Percentiles rank a stretch among this genome's conserved stretches.
phyloP scores from a whole-genome alignment of 768 basidiomycete genomes.

The Xerocomellus amylosporus region DNA sequence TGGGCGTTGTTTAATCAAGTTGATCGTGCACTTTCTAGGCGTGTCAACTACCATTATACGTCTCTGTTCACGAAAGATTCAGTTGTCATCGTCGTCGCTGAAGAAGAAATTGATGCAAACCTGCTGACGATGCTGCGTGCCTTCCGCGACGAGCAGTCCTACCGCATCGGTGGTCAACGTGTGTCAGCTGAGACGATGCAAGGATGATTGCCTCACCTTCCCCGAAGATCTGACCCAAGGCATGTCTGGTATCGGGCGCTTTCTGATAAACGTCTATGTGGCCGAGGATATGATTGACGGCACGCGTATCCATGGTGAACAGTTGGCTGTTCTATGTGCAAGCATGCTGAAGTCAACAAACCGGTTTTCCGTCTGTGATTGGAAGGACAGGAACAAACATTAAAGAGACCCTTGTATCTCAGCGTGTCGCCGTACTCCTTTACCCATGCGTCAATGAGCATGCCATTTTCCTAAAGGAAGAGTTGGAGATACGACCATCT shows the following conservation, averaged over 20 bases:
- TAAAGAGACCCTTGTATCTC: constrained; percentile 42
- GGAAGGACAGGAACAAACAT: constrained; percentile 32
- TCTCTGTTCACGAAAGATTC: constrained; percentile 9
- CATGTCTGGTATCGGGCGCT: constrained; percentile 38
- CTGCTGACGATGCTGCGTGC: constrained; percentile 40
- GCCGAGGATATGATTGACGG: constrained; percentile 61
- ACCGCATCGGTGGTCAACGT: not conserved
- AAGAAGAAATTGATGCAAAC: constrained; percentile 13
- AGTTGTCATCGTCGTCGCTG: not conserved
- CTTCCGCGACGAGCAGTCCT: constrained; percentile 51
- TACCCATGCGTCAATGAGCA: constrained; percentile 45
- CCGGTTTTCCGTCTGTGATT: not conserved
- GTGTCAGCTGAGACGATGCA: not conserved
- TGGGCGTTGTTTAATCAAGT: constrained; percentile 8
- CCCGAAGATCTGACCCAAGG: constrained; percentile 42
- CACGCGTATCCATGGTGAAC: constrained; percentile 59
- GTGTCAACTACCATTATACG: constrained; percentile 28
- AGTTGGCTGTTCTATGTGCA: constrained; percentile 37
- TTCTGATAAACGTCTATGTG: constrained; percentile 58
- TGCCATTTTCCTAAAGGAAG: constrained; percentile 22
- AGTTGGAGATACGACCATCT: not conserved
- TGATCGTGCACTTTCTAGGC: not conserved
- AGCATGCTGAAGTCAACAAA: not conserved
- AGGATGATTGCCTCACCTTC: constrained; percentile 23
- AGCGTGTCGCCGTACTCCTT: constrained; percentile 47